A percentile compares a stretch with the other conserved stretches of the same genome.
These are phyloP conservation scores for Metschnikowia cerradonensis DNA, from an alignment of 805 yeast genomes.

Conservation along the genomic window DNA sequence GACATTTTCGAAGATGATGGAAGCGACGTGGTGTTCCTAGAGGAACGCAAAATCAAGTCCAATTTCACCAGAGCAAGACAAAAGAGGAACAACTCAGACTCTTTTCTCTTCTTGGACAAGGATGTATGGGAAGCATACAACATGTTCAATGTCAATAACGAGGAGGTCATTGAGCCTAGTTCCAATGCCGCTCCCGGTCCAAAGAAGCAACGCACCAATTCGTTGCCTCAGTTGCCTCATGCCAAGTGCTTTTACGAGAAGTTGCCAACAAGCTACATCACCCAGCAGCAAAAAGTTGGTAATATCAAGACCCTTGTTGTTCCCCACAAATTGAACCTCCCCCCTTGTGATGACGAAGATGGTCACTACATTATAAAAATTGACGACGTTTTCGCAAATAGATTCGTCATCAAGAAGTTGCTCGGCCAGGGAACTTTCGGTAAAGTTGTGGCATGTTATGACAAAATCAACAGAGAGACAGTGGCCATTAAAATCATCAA, in stretches of 20 bases:
- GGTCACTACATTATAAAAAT: constrained; percentile 68
- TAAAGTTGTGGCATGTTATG: constrained; percentile 81
- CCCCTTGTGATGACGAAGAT: constrained; percentile 59
- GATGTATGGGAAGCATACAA: constrained; percentile 42
- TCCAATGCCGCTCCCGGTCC: constrained; percentile 7
- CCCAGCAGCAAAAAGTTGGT: constrained; percentile 37
- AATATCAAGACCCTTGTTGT: constrained; percentile 37
- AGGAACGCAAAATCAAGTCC: constrained; percentile 26
- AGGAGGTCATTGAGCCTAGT: constrained; percentile 3
- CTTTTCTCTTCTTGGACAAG: constrained; percentile 30
- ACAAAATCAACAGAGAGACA: constrained; percentile 49
- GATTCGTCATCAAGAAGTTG: constrained; percentile 63
- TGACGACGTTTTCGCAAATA: constrained; percentile 64
- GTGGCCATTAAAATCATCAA: constrained; percentile 93
- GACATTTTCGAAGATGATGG: constrained; percentile 24
- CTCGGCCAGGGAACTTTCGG: constrained; percentile 95
- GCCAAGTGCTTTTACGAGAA: constrained; percentile 40
- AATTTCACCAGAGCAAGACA: constrained; percentile 11
- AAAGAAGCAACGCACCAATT: constrained; percentile 40
- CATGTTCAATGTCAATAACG: constrained; percentile 39
- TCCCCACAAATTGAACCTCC: constrained; percentile 29
- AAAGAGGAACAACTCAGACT: constrained; percentile 33
- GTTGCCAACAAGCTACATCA: constrained; percentile 33
- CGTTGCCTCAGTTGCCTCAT: constrained; percentile 44
- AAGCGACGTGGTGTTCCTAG: constrained; percentile 34